These are phyloP conservation scores for Funneliformis mosseae DNA, from an alignment of 192 early-diverging fungal species.

Conservation along the genomic window DNA sequence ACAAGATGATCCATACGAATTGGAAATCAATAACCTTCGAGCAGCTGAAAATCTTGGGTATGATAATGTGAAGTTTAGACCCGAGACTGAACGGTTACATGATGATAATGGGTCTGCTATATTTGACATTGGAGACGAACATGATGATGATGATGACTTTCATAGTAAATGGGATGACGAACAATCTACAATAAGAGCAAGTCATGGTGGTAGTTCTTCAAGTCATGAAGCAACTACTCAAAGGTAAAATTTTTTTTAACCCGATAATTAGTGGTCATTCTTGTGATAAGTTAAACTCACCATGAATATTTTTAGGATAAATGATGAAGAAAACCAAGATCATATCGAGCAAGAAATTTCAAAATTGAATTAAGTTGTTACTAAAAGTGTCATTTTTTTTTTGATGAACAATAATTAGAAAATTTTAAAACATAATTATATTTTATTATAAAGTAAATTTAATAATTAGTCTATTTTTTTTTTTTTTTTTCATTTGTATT, in stretches of 20 bases:
- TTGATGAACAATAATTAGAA: no score
- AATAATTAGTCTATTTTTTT: no score
- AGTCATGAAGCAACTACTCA: neutral
- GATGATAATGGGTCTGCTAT: slow-evolving; percentile 54
- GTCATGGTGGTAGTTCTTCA: slow-evolving; percentile 1
- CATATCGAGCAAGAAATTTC: slow-evolving; percentile 20
- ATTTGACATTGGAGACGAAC: slow-evolving; percentile 68
- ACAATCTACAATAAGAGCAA: slow-evolving; percentile 7
- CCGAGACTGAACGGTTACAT: slow-evolving; percentile 12
- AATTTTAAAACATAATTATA: no score
- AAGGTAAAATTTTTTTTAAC: neutral
- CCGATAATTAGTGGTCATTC: neutral
- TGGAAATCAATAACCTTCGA: slow-evolving; percentile 60
- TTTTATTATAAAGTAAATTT: no score
- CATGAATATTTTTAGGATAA: neutral
- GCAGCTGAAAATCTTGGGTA: slow-evolving; percentile 50
- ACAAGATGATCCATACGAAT: slow-evolving; percentile 65
- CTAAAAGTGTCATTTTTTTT: neutral
- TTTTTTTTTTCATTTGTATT: no score
- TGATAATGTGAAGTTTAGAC: slow-evolving; percentile 49
- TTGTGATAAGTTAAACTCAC: neutral
- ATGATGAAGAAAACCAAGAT: neutral
- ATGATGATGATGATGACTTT: slow-evolving; percentile 42
- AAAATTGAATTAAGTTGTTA: slow-evolving; percentile 14
- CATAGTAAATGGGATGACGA: slow-evolving; percentile 32